Evolutionary conservation across 441 rosid species (phyloP), one percentile per base, ranked within the genome.

Genomic region (Gossypium davidsonii): DNA sequence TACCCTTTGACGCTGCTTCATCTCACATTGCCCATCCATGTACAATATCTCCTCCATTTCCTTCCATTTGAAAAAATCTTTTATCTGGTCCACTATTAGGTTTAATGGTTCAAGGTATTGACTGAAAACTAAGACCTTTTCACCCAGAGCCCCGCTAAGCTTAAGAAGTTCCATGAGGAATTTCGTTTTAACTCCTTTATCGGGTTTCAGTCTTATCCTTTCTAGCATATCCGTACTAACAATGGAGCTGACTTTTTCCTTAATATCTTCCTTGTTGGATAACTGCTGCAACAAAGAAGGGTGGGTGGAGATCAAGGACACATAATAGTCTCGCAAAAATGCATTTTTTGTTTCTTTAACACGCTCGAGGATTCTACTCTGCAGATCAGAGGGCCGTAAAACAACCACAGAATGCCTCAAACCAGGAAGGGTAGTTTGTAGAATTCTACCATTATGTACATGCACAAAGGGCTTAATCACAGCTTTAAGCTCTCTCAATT

Each of bases 91-190:
- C 56, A 25, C 51, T 8, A 90, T 79, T 39, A 91, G 76, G 28
- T 62, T 21, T 73, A 94, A 55, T 9, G 92, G 91, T 15, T 52
- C 80, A 15, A 84, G 65, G 63, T 60, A 88, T 31, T 93, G 94
- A 73, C 92, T 81, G 74, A 90, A 93, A 20, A 91, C 84, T 68
- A 93, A 75, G 8, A 90, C 96, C 74, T 87, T 90, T 77, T 91
- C 98, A 2, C 74, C 70, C 37, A 75, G 28, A 5, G 79, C 74
- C 25, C 18, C 55, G 20, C 92, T 80, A 6, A 90, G 79, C 64
- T 80, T 81, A 39, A 88, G 62, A 64, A 93, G 83, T 11, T 89
- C 86, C 58, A 81, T 55, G 1, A 90, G 76, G 72, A 93, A 93
- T 77, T 77, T 84, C 0, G 89, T 88, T 73, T 90, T 93, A 2